Base-by-base conservation (phyloP, 768 basidiomycete species). In the Dacryopinax primogenitus region DNA sequence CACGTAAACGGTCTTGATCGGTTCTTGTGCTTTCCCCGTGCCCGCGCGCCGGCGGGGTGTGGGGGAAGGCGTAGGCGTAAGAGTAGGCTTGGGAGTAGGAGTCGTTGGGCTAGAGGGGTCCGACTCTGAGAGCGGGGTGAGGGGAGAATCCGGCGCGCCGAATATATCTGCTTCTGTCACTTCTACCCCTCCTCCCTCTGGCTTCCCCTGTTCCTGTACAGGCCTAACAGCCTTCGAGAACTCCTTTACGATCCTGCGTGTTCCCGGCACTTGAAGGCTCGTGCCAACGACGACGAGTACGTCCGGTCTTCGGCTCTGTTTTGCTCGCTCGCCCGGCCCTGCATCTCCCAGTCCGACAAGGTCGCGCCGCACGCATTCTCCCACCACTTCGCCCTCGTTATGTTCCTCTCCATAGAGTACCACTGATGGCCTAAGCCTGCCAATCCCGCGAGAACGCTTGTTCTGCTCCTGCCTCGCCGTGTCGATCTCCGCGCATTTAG, bases 391-490 rank as follows among this genome's bases (percentile, higher is more conserved):
- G 2, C 90, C 92, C 67, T 92, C 85, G 73, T 83, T 86, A 75
- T 95, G 92, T 58, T 80, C 78, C 73, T 95, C 93, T 68, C 92
- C 92, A 73, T 96, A 96, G 26, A 96, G 76, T 0, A 96, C 90
- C 1, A 96, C 91, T 64, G 87, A 88, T 0, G 92, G 89, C 35
- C 92, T 82, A 47, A 96, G 78, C 68, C 81, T 82, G 0, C 93
- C 93, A 30, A 92, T 80, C 1, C 88, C 86, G 51, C 92, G 78
- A 2, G 85, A 81, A 16, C 93, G 85, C 73, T 92, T 90, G 15
- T 88, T 88, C 9, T 86, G 75, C 33, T 89, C 77, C 66, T 84
- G 82, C 36, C 93, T 83, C 16, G 85, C 84, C 65, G 79, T 77
- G 69, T 90, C 85, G 73, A 85, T 78, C 23, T 82, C 78, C 6